Base-by-base conservation (phyloP, 257 asterid genomes). In the Solanum piurae region DNA sequence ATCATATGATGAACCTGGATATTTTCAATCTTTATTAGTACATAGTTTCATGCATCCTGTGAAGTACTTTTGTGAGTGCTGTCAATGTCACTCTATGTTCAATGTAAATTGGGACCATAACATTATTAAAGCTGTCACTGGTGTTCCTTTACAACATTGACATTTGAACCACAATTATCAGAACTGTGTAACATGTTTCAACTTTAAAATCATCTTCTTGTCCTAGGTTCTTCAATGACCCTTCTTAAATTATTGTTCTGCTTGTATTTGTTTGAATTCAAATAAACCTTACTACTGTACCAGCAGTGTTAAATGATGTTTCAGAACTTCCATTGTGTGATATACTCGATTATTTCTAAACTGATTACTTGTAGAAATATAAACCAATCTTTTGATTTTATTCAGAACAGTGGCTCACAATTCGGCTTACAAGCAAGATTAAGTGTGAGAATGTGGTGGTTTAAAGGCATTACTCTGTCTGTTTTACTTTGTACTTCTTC, bases 111-210 rank as follows among this genome's bases (percentile, higher is more conserved):
- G 69, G 86, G 86, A 82, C 86, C 69, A 82, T 49, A 80, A 79
- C 85, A 46, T 49, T 29, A 46, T 49, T 82, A 82, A 82, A 82
- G 86, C 86, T 82, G 86, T 49, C 69, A 49, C 25, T 82, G 29
- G 7, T 82, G 86, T 49, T 37, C 31, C 69, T 82, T 49, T 82
- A 46, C 42, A 29, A 82, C 69, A 82, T 82, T 82, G 86, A 49
- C 69, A 82, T 82, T 46, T 82, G 86, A 82, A 82, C 86, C 86
- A 46, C 69, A 82, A 29, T 82, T 82, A 82, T 82, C 44, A 82
- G 40, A 9, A 5, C 69, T 46, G 66, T 79, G 84, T 79, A 29
- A 29, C 85, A 82, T 82, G 29, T 82, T 82, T 82, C 86, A 82
- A 29, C 29, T 49, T 82, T 82, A 29, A 72, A 76, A 46, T 49